Percentiles rank a stretch among this genome's conserved stretches.
Conservation (phyloP, 2,329 filamentous ascomycete genomes). For the Claviceps arundinis region DNA sequence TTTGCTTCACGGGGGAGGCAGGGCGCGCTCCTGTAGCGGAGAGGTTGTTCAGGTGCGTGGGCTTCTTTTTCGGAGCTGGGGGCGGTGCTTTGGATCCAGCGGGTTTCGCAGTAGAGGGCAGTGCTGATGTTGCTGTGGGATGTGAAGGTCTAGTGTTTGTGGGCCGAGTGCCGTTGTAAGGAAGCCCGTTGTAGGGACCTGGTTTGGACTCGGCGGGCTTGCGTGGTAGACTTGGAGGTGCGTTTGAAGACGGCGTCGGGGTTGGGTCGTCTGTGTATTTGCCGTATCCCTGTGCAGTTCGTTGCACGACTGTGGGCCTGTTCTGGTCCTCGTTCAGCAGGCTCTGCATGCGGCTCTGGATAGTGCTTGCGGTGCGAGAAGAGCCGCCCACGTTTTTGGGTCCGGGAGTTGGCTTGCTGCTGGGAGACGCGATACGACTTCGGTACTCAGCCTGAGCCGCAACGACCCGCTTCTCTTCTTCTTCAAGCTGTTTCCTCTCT, state of each 20-base stretch:
- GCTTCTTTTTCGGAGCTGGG: conserved; percentile 47
- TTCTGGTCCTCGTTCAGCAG: conserved; percentile 67
- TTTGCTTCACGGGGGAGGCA: conserved; percentile 32
- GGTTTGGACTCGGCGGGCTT: conserved; percentile 27
- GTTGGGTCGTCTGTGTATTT: conserved; percentile 55
- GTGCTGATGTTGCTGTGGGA: conserved; percentile 12
- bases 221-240: conserved; percentile 31
- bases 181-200: not conserved
- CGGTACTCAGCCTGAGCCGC: conserved; percentile 82
- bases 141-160: not conserved
- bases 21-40: conserved; percentile 28
- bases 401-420: conserved; percentile 26
- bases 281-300: conserved; percentile 81
- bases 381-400: conserved; percentile 45
- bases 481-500: conserved; percentile 65
- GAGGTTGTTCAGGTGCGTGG: conserved; percentile 44
- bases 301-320: conserved; percentile 41
- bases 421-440: conserved; percentile 42
- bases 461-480: conserved; percentile 84
- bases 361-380: conserved; percentile 57
- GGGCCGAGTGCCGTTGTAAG: not conserved
- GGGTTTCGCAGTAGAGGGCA: conserved; percentile 12
- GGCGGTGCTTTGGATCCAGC: conserved; percentile 27
- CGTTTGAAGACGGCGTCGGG: conserved; percentile 22
- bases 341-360: conserved; percentile 82